phyloP scores from a whole-genome alignment of 345 rosid genomes.

The Triadica sebifera region DNA sequence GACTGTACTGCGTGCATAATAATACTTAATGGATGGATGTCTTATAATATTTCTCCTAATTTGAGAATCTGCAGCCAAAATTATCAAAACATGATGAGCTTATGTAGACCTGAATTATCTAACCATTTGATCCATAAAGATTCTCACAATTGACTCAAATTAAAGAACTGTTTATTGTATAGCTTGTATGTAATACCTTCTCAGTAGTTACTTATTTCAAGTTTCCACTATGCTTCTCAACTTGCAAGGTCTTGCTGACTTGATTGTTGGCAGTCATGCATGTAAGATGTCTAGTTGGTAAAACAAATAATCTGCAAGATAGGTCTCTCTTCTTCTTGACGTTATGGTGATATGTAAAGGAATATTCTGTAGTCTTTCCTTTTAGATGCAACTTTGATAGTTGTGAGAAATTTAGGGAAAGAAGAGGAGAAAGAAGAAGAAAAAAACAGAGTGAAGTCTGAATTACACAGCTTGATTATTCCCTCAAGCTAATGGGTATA shows the following conservation, averaged over 20 bases:
- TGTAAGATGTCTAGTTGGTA: neutral
- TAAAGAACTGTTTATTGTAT: neutral
- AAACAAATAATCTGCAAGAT: neutral
- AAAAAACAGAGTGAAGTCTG: no score
- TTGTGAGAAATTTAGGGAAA: no score
- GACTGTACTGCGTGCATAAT: neutral
- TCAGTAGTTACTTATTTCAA: neutral
- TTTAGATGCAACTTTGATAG: neutral
- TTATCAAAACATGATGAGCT: neutral
- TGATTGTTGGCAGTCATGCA: neutral
- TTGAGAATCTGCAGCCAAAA: neutral
- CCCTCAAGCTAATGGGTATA: no score
- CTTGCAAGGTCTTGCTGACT: neutral
- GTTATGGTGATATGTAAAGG: neutral
- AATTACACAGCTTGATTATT: no score
- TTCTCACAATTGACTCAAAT: neutral
- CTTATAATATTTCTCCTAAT: neutral
- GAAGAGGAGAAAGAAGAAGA: no score
- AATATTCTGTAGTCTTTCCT: neutral
- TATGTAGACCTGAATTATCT: neutral
- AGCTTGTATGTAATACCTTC: neutral
- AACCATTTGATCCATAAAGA: neutral
- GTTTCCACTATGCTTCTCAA: neutral
- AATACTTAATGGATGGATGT: neutral
- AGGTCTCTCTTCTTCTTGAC: neutral